Evolutionary conservation across 108 stramenopile genomes (phyloP).

Genomic region (Cyclostephanos tholiformis): DNA sequence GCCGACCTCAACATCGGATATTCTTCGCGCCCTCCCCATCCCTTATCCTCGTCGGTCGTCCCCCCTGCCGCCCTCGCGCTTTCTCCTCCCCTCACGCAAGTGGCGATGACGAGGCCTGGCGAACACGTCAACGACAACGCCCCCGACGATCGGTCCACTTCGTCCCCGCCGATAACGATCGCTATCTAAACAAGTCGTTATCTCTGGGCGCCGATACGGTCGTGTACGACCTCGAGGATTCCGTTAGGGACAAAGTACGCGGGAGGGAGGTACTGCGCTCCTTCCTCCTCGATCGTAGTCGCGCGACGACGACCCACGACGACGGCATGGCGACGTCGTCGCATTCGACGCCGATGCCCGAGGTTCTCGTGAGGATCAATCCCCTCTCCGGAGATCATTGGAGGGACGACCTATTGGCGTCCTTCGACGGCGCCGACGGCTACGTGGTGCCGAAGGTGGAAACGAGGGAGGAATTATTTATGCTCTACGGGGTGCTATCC

Average conservation of each 20-base stretch:
- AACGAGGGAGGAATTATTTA: conserved; percentile 26
- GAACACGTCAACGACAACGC: not conserved
- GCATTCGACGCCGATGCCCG: no score
- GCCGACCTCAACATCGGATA: no score
- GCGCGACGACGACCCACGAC: not conserved
- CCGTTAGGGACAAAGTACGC: conserved; percentile 35
- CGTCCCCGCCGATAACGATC: conserved; percentile 44
- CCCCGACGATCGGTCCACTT: conserved; percentile 53
- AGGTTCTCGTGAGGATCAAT: conserved; percentile 49
- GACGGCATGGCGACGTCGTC: not conserved
- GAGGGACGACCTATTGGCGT: conserved; percentile 33
- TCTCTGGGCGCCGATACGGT: conserved; percentile 44
- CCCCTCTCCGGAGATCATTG: conserved; percentile 30
- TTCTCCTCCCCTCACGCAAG: not conserved
- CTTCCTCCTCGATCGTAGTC: conserved; percentile 4
- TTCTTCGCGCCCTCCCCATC: no score
- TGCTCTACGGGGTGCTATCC: conserved; percentile 34
- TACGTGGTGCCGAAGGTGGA: conserved; percentile 56
- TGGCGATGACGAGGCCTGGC: not conserved
- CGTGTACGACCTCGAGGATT: conserved; percentile 47
- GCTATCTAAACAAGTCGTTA: conserved; percentile 37
- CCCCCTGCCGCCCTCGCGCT: no score
- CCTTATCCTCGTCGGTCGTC: no score
- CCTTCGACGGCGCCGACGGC: conserved; percentile 30
- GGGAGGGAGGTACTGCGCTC: conserved; percentile 27